Evolutionary conservation across 495 filamentous ascomycete species (phyloP), one percentile per base, ranked within the genome.

Genomic region (Aspergillus indologenus): DNA sequence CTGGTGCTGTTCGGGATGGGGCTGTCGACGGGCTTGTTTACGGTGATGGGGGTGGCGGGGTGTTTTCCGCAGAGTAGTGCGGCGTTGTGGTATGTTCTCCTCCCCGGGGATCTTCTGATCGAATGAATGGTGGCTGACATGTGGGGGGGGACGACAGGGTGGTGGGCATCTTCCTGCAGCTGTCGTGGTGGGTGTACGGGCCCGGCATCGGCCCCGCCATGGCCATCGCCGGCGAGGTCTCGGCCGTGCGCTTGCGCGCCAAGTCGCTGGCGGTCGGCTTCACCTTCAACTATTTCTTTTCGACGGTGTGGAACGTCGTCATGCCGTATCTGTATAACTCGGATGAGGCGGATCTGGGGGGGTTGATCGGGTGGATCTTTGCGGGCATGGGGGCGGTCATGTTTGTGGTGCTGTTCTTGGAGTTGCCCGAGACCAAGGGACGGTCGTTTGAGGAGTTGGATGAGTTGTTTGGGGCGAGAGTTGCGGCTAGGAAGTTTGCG

Each of bases 321-420:
- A 59, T 71, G 34, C 70, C 70, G 18, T 71, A 69, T 44, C 43
- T 72, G 61, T 69, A 67, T 40, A 66, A 69, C 21, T 53, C 56
- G 19, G 61, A 65, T 47, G 62, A 72, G 47, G 70, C 58, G 0
- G 58, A 71, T 26, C 43, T 70, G 40, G 70, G 62, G 6, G 70
- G 60, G 8, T 66, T 67, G 26, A 65, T 68, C 20, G 63, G 67
- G 12, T 70, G 63, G 53, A 66, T 72, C n/a, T 72, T 67, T 31
- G 56, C 59, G 2, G 49, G 5, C 3, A 17, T 62, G 54, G 54
- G 56, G 9, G 45, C 20, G 0, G 17, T 62, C 19, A 47, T 40
- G 4, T 26, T 50, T 22, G 18, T 59, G 3, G 44, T 68, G 14
- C 52, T 69, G 21, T 69, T 57, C 49, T 64, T 64, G 22, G 59